phyloP scores from a whole-genome alignment of 164 flowering plant species.

The Chloranthus sessilifolius region DNA sequence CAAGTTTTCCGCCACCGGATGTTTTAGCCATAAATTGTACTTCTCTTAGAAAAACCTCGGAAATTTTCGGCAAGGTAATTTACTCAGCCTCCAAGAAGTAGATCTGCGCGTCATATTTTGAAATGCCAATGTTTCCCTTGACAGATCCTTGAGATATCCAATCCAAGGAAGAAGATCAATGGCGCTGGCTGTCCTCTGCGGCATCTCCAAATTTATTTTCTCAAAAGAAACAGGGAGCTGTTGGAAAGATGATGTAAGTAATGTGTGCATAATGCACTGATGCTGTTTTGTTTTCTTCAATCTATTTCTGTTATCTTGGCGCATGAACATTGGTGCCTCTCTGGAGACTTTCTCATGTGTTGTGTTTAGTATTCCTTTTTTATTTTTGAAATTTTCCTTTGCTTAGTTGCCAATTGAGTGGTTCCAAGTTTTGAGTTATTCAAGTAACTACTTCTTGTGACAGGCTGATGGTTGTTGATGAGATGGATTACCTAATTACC shows the following conservation, averaged over 20 bases:
- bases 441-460: conserved; percentile 3
- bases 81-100: neutral
- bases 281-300: too few relatives aligned
- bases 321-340: neutral
- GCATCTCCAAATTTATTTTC: conserved; percentile 58
- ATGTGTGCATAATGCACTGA: neutral
- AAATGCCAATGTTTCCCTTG: conserved; percentile 2
- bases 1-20: conserved; percentile 46
- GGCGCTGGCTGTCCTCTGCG: conserved; percentile 42
- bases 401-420: conserved; percentile 4
- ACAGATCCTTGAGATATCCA: conserved; percentile 50
- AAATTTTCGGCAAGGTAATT: conserved; percentile 79
- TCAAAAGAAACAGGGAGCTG: conserved; percentile 34
- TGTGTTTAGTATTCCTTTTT: too few relatives aligned
- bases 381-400: conserved; percentile 1
- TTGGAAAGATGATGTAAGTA: conserved; percentile 61
- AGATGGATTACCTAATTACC: conserved; percentile 87
- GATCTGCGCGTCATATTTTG: too few relatives aligned
- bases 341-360: too few relatives aligned
- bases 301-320: too few relatives aligned
- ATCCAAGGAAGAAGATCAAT: conserved; percentile 32
- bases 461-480: conserved; percentile 85
- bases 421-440: neutral
- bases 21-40: conserved; percentile 65
- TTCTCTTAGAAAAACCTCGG: conserved; percentile 51